phyloP scores from a whole-genome alignment of 2,329 filamentous ascomycete species.

The Cercospora berteroae region DNA sequence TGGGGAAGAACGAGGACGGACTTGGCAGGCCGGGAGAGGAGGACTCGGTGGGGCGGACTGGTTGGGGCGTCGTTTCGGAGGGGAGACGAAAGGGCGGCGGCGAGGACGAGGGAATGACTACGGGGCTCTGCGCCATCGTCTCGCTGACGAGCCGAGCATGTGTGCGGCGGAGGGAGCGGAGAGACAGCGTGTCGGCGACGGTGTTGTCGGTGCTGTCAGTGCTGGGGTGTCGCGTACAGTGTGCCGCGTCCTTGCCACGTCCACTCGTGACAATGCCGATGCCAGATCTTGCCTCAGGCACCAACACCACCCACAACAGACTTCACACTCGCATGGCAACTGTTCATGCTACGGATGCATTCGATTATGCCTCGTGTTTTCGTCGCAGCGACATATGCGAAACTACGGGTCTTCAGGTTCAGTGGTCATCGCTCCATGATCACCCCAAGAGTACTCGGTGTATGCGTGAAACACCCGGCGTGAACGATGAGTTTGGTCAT shows the following conservation, averaged over 20 bases:
- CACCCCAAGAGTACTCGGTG: background rate
- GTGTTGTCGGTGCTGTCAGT: background rate
- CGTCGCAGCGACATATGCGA: background rate
- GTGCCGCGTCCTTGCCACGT: constrained; percentile 2
- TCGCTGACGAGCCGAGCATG: background rate
- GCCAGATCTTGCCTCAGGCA: background rate
- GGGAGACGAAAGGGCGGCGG: constrained; percentile 21
- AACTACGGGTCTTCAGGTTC: background rate
- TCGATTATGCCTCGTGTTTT: background rate
- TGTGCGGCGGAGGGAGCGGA: background rate
- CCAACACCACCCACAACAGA: background rate
- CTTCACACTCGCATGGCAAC: background rate
- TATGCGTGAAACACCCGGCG: background rate
- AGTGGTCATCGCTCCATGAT: background rate
- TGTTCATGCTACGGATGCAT: background rate
- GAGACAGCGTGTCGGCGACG: background rate
- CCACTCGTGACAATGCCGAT: background rate
- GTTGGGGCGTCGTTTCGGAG: constrained; percentile 22
- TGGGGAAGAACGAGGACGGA: constrained; percentile 20
- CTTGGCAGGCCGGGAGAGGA: constrained; percentile 25
- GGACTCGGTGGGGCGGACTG: constrained; percentile 7
- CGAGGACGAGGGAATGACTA: constrained; percentile 29
- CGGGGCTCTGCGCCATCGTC: constrained; percentile 21
- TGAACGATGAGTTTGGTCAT: background rate
- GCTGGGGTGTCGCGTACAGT: background rate